These are phyloP conservation scores for Nitzschia putrida DNA, from an alignment of 108 stramenopile genomes.

Conservation along the genomic window DNA sequence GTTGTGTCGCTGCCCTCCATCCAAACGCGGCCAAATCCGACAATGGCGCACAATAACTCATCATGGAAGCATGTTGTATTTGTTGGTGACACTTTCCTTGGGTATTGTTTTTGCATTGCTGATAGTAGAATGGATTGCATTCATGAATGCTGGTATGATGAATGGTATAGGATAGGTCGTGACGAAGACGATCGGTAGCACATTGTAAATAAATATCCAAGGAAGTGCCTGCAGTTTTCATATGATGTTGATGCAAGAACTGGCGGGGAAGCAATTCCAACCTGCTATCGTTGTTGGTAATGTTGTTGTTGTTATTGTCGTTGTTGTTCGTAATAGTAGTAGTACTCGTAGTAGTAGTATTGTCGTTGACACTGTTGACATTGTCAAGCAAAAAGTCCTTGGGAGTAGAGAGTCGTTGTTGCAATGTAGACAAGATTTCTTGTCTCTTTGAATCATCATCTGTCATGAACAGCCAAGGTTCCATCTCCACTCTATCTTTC, in stretches of 20 bases:
- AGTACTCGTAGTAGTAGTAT: background rate
- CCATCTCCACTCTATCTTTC: no score
- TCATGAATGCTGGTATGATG: slow-evolving; percentile 38
- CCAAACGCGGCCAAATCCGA: slow-evolving; percentile 52
- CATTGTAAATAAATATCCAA: slow-evolving; percentile 56
- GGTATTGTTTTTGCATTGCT: slow-evolving; percentile 17
- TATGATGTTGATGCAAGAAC: slow-evolving; percentile 78
- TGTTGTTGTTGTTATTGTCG: background rate
- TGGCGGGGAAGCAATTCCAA: slow-evolving; percentile 38
- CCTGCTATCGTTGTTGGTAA: background rate
- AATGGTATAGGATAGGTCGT: slow-evolving; percentile 5
- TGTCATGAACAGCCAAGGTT: no score
- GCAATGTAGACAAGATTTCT: background rate
- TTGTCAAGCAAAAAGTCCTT: background rate
- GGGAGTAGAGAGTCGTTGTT: background rate
- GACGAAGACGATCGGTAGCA: slow-evolving; percentile 40
- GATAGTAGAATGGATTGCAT: slow-evolving; percentile 28
- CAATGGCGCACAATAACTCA: slow-evolving; percentile 73
- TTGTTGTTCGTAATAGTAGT: background rate
- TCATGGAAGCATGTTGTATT: slow-evolving; percentile 38
- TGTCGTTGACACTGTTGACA: background rate
- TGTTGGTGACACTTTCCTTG: slow-evolving; percentile 16
- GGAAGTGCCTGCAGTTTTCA: slow-evolving; percentile 81
- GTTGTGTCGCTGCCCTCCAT: slow-evolving; percentile 35
- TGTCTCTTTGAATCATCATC: background rate